A percentile compares a stretch with the other conserved stretches of the same genome.
phyloP scores from a whole-genome alignment of 2,329 filamentous ascomycete species.

The Hypomyces rosellus region DNA sequence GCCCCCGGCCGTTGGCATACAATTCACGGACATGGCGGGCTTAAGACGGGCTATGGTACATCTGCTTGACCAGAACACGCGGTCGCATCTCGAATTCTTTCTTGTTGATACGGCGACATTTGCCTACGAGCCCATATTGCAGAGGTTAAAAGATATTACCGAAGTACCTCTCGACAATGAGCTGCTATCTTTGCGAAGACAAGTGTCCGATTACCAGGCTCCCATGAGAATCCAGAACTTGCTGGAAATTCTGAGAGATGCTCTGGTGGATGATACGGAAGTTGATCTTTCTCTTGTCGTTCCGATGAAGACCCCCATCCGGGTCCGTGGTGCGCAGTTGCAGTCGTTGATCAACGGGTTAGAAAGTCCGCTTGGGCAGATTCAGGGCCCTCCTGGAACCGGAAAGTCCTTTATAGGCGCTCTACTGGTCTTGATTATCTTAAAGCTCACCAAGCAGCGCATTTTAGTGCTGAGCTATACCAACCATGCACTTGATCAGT shows the following conservation, averaged over 20 bases:
- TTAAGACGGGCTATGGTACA: slow-evolving; percentile 41
- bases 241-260: not conserved
- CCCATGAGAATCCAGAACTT: slow-evolving; percentile 8
- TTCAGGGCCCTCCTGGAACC: slow-evolving; percentile 70
- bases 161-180: slow-evolving; percentile 51
- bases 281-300: slow-evolving; percentile 13
- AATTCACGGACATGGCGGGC: slow-evolving; percentile 40
- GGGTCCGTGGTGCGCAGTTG: slow-evolving; percentile 39
- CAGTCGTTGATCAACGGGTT: slow-evolving; percentile 51
- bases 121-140: slow-evolving; percentile 61
- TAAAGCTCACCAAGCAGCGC: slow-evolving; percentile 39
- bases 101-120: slow-evolving; percentile 61
- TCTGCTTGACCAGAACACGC: slow-evolving; percentile 25
- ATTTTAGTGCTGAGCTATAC: slow-evolving; percentile 64
- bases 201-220: slow-evolving; percentile 8
- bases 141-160: slow-evolving; percentile 48
- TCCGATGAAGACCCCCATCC: slow-evolving; percentile 21
- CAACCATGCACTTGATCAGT: slow-evolving; percentile 51
- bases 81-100: slow-evolving; percentile 38
- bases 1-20: slow-evolving; percentile 44
- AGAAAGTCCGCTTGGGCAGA: slow-evolving; percentile 47
- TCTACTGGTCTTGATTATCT: slow-evolving; percentile 50
- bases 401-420: slow-evolving; percentile 72
- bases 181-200: slow-evolving; percentile 33
- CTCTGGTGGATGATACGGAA: not conserved